Conservation (phyloP, 2,329 filamentous ascomycete genomes). For the Aspergillus aculeatinus region DNA sequence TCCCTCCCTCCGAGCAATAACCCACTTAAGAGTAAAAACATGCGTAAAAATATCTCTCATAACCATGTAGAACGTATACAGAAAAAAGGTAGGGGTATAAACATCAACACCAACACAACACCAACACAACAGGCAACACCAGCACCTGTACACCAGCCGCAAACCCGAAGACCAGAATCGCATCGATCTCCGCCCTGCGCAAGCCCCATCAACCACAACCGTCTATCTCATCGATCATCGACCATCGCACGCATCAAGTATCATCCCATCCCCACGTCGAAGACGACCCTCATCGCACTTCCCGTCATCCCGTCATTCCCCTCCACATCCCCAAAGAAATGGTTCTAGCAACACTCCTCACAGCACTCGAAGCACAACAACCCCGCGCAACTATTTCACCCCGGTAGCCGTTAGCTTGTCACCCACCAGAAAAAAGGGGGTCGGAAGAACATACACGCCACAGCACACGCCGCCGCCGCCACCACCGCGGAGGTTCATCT, state of each 20-base stretch:
- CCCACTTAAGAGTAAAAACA: no score
- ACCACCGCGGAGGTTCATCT: slow-evolving; percentile 30
- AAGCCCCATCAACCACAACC: no score
- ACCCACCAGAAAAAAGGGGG: no score
- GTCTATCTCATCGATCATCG: no score
- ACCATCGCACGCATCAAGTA: no score
- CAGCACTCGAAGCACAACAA: slow-evolving; percentile 28
- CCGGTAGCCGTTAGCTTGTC: background rate
- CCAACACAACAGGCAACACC: background rate
- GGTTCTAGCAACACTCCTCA: slow-evolving; percentile 32
- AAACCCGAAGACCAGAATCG: no score
- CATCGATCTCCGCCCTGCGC: no score
- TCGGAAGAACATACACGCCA: slow-evolving; percentile 24
- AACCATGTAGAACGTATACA: background rate
- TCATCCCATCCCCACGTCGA: no score
- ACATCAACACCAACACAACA: background rate
- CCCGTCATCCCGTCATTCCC: background rate
- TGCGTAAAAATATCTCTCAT: background rate
- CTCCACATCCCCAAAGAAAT: no score
- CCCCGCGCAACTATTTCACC: slow-evolving; percentile 24
- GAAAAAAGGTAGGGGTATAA: background rate
- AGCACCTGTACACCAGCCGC: no score
- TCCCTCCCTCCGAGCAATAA: no score
- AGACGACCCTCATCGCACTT: no score
- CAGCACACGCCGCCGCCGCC: slow-evolving; percentile 30